Base-by-base conservation (phyloP, 2,329 filamentous ascomycete species). In the Pyrenophora seminiperda region DNA sequence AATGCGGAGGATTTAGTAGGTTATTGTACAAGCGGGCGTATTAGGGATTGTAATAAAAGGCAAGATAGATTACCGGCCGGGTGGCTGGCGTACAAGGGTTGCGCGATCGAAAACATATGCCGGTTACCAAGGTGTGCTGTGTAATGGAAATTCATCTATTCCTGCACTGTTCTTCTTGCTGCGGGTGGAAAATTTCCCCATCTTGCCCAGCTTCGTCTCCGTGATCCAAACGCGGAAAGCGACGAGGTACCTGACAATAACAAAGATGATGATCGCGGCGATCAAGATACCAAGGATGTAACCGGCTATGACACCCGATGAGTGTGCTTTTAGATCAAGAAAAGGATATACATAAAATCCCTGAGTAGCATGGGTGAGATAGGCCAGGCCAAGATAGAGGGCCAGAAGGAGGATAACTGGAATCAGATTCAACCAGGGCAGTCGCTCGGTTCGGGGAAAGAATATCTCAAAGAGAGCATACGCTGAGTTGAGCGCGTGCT, bases 291-390 rank as follows among this genome's bases (percentile, higher is more conserved):
- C 75, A 41, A 89, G 73, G 41, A 84, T 81, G 65, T 89, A 90
- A 2, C 76, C 88, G 1, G 84, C 82, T 3, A 91, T 84, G 5
- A 78, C 74, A 0, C 78, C 81, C 20, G 78, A 68, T 13, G 80
- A 79, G 41, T 81, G 58, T 17, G 52, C 72, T 14, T 70, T 65
- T 5, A 74, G 67, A 68, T 96, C 80, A n/a, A 96, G 81, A 74
- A 96, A 96, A 50, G 65, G 70, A 75, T 96, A 96, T 0, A 88
- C 81, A 71, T 92, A 95, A 68, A 87, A 90, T 2, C 83, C 83
- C 70, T 91, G 79, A 0, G 85, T 86, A 4, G 83, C 83, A 53
- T 82, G 73, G 0, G 88, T 92, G 17, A 94, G 61, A 71, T 90
- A 95, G 1, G 89, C 90, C 13, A 95, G 75, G 0, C 77, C 82